Conservation (phyloP, 306 rosid genomes). For the Cyclanthera cordifolia region DNA sequence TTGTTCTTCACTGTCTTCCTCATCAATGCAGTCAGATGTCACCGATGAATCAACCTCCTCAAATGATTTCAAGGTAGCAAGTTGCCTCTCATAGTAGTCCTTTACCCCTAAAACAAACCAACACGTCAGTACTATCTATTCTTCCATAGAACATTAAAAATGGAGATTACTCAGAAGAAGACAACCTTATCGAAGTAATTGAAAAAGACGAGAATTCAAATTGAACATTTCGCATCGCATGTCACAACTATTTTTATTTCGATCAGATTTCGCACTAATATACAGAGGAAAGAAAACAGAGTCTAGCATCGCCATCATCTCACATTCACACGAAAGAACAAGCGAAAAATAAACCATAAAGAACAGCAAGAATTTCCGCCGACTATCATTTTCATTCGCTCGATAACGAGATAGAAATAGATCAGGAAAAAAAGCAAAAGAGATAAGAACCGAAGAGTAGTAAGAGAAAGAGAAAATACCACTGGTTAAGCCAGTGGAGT, state of each 20-base stretch:
- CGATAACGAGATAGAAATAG: not conserved
- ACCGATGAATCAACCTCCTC: conserved; percentile 26
- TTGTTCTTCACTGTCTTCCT: conserved; percentile 21
- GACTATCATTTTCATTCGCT: not conserved
- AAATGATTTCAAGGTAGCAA: conserved; percentile 35
- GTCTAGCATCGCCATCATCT: not conserved
- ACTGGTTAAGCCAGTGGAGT: conserved; percentile 16
- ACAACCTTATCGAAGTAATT: not conserved
- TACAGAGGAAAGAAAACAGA: conserved; percentile 1
- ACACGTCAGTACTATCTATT: not conserved
- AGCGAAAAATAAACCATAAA: not conserved
- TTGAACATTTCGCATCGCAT: not conserved
- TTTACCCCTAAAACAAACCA: conserved; percentile 28
- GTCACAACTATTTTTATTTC: not conserved
- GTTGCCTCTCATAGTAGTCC: conserved; percentile 39
- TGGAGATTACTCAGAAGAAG: not conserved
- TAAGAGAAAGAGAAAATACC: conserved; percentile 20
- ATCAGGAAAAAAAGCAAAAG: not conserved
- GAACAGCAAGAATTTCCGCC: not conserved
- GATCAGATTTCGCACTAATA: not conserved
- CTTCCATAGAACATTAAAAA: not conserved
- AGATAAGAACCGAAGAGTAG: not conserved
- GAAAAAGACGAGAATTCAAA: not conserved
- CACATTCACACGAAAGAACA: not conserved
- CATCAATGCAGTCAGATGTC: conserved; percentile 13